A percentile compares a stretch with the other conserved stretches of the same genome.
These are phyloP conservation scores for Cutaneotrichosporon sp. DNA, from an alignment of 1,284 basidiomycete species.

Conservation along the genomic window DNA sequence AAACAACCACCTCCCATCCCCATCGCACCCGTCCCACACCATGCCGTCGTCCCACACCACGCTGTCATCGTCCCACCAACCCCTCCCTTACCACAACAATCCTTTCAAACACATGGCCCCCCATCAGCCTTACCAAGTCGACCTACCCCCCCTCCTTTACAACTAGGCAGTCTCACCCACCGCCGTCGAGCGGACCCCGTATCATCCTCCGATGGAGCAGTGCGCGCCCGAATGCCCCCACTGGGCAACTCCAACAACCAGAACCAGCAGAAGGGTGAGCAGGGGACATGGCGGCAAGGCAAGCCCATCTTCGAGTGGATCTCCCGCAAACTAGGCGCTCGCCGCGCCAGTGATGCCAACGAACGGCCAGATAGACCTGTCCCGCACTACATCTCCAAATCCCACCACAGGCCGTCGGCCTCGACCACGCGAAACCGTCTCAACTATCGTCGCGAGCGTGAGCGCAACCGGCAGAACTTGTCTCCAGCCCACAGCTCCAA, in stretches of 20 bases:
- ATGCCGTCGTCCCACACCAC: neutral
- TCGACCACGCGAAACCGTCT: slow-evolving; percentile 39
- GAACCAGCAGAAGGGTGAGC: neutral
- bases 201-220: neutral
- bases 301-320: slow-evolving; percentile 90
- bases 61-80: too few species aligned
- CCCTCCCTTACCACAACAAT: too few species aligned
- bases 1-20: neutral
- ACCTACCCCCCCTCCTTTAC: neutral
- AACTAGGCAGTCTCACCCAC: neutral
- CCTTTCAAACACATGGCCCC: neutral
- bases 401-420: neutral
- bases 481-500: neutral
- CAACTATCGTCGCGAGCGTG: neutral
- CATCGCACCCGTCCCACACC: neutral
- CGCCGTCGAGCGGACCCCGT: neutral
- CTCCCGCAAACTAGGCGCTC: slow-evolving; percentile 64
- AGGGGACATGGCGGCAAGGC: slow-evolving; percentile 6
- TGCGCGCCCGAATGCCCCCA: neutral
- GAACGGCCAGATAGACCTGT: slow-evolving; percentile 7
- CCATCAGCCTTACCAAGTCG: neutral
- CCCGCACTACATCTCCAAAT: neutral
- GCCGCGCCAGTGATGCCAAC: slow-evolving; percentile 23
- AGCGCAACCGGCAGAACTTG: neutral
- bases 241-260: neutral